Evolutionary conservation across 768 basidiomycete species (phyloP).

Genomic region (Arthromyces matolae): DNA sequence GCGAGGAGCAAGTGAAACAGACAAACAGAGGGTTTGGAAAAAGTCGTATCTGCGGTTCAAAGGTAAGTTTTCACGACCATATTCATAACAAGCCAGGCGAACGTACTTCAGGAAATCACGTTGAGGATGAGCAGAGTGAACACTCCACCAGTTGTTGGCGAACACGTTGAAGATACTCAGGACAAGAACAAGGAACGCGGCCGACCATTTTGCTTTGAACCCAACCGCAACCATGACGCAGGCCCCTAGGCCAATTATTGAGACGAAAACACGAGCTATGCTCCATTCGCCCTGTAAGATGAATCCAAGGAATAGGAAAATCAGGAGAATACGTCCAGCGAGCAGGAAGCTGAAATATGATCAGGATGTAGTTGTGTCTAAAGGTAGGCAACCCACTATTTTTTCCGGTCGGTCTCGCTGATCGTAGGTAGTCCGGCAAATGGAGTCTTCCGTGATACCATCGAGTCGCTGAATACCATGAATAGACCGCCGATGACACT

Average conservation of each 20-base stretch:
- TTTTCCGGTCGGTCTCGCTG: slow-evolving; percentile 94
- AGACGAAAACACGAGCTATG: slow-evolving; percentile 80
- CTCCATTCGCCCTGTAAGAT: slow-evolving; percentile 92
- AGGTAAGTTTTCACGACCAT: slow-evolving; percentile 18
- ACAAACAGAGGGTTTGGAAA: slow-evolving; percentile 89
- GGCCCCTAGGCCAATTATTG: slow-evolving; percentile 84
- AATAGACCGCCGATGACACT: slow-evolving; percentile 96
- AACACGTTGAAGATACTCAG: slow-evolving; percentile 95
- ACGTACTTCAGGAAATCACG: slow-evolving; percentile 96
- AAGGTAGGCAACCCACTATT: slow-evolving; percentile 66
- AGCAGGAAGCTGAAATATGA: slow-evolving; percentile 81
- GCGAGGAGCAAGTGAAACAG: not conserved
- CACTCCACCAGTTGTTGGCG: slow-evolving; percentile 98
- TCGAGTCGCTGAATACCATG: slow-evolving; percentile 98
- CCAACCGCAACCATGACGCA: slow-evolving; percentile 97
- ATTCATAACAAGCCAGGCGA: not conserved
- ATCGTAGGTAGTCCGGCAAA: slow-evolving; percentile 90
- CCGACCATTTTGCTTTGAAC: slow-evolving; percentile 99
- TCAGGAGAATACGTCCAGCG: slow-evolving; percentile 92
- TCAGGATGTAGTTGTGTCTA: not conserved
- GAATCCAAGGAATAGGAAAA: slow-evolving; percentile 99
- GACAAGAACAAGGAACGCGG: slow-evolving; percentile 88
- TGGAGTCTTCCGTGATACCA: slow-evolving; percentile 79
- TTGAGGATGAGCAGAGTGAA: slow-evolving; percentile 89
- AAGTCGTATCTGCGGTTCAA: slow-evolving; percentile 79